Conservation (phyloP, 192 early-diverging fungal genomes). For the Neocallimastix lanati region DNA sequence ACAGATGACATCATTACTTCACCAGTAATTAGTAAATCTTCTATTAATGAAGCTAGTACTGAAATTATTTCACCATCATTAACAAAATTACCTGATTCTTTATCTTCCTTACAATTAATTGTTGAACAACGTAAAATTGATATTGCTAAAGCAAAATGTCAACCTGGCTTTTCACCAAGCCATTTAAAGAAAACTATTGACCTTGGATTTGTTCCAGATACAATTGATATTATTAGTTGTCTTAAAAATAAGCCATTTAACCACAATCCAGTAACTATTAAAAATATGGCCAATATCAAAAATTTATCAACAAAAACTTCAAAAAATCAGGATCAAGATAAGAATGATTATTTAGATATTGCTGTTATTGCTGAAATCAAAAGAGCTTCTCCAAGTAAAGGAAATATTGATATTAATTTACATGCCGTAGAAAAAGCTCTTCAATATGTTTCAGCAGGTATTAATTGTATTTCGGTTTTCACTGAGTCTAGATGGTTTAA, state of each 20-base stretch:
- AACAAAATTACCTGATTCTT: not conserved
- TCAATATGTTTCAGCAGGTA: slow-evolving; percentile 72
- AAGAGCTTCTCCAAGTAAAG: slow-evolving; percentile 90
- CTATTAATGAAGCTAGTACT: not conserved
- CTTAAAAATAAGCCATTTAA: slow-evolving; percentile 21
- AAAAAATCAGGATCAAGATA: not conserved
- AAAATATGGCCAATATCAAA: not conserved
- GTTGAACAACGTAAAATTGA: slow-evolving; percentile 57
- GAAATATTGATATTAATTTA: slow-evolving; percentile 60
- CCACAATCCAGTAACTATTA: not conserved
- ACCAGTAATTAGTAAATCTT: not conserved
- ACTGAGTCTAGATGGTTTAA: slow-evolving; percentile 99
- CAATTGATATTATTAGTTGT: slow-evolving; percentile 62
- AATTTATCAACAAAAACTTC: not conserved
- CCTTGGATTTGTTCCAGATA: slow-evolving; percentile 49
- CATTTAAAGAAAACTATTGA: slow-evolving; percentile 55
- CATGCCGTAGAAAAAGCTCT: slow-evolving; percentile 78
- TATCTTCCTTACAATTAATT: not conserved
- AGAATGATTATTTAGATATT: not conserved
- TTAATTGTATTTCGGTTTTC: slow-evolving; percentile 84
- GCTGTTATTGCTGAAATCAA: slow-evolving; percentile 95
- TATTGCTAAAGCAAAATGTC: slow-evolving; percentile 41
- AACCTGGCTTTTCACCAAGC: slow-evolving; percentile 50
- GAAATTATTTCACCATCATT: not conserved
- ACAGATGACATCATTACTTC: not conserved